Evolutionary conservation across 257 asterid genomes (phyloP), one percentile per base, ranked within the genome.

Genomic region (Anisodus acutangulus): DNA sequence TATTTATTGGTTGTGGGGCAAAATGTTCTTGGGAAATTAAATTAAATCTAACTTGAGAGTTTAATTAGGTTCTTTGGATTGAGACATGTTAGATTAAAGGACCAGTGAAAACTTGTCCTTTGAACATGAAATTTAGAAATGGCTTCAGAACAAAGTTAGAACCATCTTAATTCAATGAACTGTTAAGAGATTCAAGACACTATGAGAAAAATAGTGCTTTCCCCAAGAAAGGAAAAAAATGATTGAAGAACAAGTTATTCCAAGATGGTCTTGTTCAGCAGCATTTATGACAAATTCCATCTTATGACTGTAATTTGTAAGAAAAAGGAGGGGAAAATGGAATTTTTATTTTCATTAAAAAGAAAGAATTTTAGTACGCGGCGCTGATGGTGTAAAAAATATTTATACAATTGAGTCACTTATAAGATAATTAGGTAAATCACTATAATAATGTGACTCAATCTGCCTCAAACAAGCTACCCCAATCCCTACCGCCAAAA

Each of bases 101-200:
- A 53, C 49, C 26, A 57, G 19, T 72, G 10, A 67, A 66, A 45
- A 43, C 9, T 54, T 83, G 80, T 71, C 76, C 45, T 68, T 13
- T 81, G 89, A 83, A 88, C 88, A 87, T 54, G 88, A 78, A 85
- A 87, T 91, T 88, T 85, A 87, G 74, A 74, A 71, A 43, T 79
- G 87, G 82, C 88, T 87, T 89, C 37, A 85, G 82, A 86, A 54
- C 47, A 55, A 88, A 83, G 86, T 80, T 85, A 82, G 76, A 87
- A 88, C 19, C 78, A 85, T 47, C 85, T 57, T 78, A 69, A 87
- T 91, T 80, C 91, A 88, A 68, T 84, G 92, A 86, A 90, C 87
- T 76, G 15, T 26, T 63, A 62, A 70, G 5, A 55, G 59, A 85
- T 62, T 85, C 9, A 13, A 54, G 53, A 71, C 62, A 16, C 51